These are phyloP conservation scores for Grosmannia clavigera DNA, from an alignment of 2,329 filamentous ascomycete genomes.

Conservation along the genomic window DNA sequence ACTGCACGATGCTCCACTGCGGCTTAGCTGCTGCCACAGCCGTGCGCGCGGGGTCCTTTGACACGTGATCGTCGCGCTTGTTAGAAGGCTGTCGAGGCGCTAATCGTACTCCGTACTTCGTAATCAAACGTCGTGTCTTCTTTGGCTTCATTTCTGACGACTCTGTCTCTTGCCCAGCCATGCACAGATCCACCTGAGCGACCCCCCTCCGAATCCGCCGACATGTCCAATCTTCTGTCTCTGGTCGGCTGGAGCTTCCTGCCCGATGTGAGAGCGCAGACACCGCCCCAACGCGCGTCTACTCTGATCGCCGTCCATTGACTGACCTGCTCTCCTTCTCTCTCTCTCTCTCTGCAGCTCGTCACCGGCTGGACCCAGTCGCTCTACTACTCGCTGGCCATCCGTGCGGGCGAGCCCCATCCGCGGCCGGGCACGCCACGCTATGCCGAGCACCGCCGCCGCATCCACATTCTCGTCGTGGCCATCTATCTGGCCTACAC, in stretches of 20 bases:
- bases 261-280: conserved; percentile 28
- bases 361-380: conserved; percentile 66
- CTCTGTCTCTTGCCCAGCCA: neutral
- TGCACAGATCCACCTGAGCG: too few species aligned
- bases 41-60: too few species aligned
- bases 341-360: conserved; percentile 37
- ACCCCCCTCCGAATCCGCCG: neutral
- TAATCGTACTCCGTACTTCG: too few species aligned
- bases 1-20: too few species aligned
- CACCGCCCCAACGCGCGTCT: neutral
- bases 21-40: too few species aligned
- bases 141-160: too few species aligned
- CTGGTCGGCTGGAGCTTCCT: conserved; percentile 46
- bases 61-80: too few species aligned
- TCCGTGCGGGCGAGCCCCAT: conserved; percentile 77
- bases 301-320: neutral
- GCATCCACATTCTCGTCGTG: conserved; percentile 75
- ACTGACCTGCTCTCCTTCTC: conserved; percentile 8
- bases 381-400: conserved; percentile 76
- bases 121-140: too few species aligned
- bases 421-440: conserved; percentile 58
- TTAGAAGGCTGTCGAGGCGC: too few species aligned
- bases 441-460: conserved; percentile 61
- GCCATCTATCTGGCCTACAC: conserved; percentile 79
- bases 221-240: conserved; percentile 40